A percentile compares a stretch with the other conserved stretches of the same genome.
These are phyloP conservation scores for Plasmopara viticola DNA, from an alignment of 352 stramenopile genomes.

Conservation along the genomic window DNA sequence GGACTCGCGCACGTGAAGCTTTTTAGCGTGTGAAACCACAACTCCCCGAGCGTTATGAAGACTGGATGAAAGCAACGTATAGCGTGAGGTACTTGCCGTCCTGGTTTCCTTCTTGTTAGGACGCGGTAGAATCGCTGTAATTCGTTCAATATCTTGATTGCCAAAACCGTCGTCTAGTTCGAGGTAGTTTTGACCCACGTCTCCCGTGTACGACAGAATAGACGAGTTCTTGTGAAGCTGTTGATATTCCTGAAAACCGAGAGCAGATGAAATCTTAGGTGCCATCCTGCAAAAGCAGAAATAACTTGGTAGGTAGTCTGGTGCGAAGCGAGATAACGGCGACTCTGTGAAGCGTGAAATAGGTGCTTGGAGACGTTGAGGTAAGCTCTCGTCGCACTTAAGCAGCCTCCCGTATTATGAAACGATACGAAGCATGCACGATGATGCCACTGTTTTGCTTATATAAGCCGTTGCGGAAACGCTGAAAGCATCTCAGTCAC, in stretches of 20 bases:
- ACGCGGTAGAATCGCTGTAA: background rate
- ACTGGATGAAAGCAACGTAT: conserved; percentile 19
- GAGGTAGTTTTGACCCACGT: conserved; percentile 23
- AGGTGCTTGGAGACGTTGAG: conserved; percentile 5
- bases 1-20: conserved; percentile 24
- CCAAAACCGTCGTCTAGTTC: conserved; percentile 11
- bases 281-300: conserved; percentile 21
- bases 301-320: conserved; percentile 1
- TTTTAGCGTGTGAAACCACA: conserved; percentile 11
- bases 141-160: conserved; percentile 7
- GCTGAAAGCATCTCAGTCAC: conserved; percentile 1
- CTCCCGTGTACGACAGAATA: conserved; percentile 21
- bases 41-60: conserved; percentile 12
- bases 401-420: conserved; percentile 7
- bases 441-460: background rate
- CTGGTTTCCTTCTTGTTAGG: background rate
- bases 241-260: conserved; percentile 20
- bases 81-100: conserved; percentile 6
- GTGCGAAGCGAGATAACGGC: background rate
- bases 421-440: conserved; percentile 2
- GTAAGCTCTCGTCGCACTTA: conserved; percentile 4
- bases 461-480: conserved; percentile 1
- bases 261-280: conserved; percentile 16
- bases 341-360: conserved; percentile 6
- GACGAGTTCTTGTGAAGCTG: conserved; percentile 21